phyloP scores from a whole-genome alignment of 305 asterid genomes.

The Stenogyne calaminthoides region DNA sequence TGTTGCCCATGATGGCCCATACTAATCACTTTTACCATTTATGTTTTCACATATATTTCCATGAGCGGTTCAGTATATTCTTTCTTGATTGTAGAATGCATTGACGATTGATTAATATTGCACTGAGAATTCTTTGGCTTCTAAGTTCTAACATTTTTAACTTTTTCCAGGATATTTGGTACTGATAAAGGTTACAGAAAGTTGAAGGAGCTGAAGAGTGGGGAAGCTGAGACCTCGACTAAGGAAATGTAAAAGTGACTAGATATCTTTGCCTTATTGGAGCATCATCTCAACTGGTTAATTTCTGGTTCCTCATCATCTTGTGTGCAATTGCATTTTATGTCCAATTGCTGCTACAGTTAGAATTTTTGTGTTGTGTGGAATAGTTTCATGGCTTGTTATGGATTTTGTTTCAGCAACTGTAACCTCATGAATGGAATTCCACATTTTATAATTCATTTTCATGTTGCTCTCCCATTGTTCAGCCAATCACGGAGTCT shows the following conservation, averaged over 20 bases:
- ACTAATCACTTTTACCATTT: background rate
- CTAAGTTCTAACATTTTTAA: background rate
- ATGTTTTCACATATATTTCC: background rate
- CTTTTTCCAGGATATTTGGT: constrained; percentile 61
- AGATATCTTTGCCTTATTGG: constrained; percentile 4
- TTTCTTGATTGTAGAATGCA: background rate
- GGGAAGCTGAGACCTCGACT: constrained; percentile 38
- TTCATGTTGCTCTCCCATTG: constrained; percentile 1
- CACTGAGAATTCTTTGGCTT: background rate
- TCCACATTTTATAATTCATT: constrained; percentile 16
- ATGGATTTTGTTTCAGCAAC: constrained; percentile 24
- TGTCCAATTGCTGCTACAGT: constrained; percentile 36
- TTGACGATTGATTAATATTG: background rate
- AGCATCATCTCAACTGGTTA: constrained; percentile 30
- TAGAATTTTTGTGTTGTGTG: constrained; percentile 29
- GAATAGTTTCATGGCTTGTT: constrained; percentile 38
- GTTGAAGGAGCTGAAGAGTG: constrained; percentile 61
- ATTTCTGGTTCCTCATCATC: constrained; percentile 31
- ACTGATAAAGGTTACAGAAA: constrained; percentile 77
- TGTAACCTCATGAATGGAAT: constrained; percentile 33
- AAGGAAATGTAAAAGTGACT: constrained; percentile 43
- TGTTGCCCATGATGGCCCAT: background rate
- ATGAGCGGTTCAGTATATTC: too few relatives aligned
- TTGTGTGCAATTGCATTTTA: constrained; percentile 40
- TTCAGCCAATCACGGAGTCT: background rate